Conservation (phyloP, 495 filamentous ascomycete species). For the Penicillium daleae region DNA sequence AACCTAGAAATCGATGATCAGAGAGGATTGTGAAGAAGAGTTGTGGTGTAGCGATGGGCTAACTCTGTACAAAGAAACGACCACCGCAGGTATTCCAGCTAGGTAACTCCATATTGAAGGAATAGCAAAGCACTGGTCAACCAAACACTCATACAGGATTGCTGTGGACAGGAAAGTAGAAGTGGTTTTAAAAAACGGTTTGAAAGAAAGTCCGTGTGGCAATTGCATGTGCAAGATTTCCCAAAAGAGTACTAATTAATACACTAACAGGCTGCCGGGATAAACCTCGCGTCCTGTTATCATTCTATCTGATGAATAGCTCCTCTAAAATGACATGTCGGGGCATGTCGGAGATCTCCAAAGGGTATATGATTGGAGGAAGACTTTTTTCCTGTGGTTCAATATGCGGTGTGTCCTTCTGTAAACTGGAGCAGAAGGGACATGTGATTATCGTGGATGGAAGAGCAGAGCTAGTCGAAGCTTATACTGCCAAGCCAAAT, state of each 20-base stretch:
- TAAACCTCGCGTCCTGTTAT: neutral
- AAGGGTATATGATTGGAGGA: slow-evolving; percentile 6
- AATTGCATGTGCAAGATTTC: neutral
- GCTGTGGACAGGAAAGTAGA: neutral
- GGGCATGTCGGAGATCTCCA: neutral
- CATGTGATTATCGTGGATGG: neutral
- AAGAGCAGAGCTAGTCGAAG: too few species aligned
- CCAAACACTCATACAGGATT: neutral
- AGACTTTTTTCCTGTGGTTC: neutral
- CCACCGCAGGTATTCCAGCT: too few species aligned
- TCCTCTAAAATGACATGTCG: slow-evolving; percentile 6
- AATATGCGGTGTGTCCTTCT: neutral
- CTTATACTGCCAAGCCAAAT: too few species aligned
- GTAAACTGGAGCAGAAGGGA: slow-evolving; percentile 8
- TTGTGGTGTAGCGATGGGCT: neutral
- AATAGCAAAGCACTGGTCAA: neutral
- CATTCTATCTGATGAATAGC: slow-evolving; percentile 16
- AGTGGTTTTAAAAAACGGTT: neutral
- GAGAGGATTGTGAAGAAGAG: neutral
- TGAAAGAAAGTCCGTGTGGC: neutral
- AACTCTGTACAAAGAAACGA: too few species aligned
- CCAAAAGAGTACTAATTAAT: slow-evolving; percentile 5
- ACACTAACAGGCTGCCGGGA: slow-evolving; percentile 2
- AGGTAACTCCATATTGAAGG: neutral
- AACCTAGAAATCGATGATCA: neutral